Evolutionary conservation across 2,329 filamentous ascomycete species (phyloP).

Genomic region (Zasmidium angulare): DNA sequence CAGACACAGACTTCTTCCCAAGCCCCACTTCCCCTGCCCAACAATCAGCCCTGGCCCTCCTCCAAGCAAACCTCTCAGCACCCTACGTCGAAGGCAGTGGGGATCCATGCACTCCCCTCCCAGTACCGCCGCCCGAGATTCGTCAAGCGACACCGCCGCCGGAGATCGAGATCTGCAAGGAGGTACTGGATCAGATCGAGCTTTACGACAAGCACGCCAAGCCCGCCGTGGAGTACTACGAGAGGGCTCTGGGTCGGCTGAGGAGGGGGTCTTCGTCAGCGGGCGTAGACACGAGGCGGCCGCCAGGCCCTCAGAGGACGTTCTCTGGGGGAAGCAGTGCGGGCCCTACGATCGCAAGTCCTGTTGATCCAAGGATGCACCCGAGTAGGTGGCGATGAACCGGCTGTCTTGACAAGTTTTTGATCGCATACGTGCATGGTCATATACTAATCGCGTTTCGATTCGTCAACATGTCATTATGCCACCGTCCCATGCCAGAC

Average conservation of each 20-base stretch:
- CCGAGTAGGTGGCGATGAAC: background rate
- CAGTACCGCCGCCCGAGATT: constrained; percentile 4
- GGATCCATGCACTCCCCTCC: constrained; percentile 13
- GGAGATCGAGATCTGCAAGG: constrained; percentile 14
- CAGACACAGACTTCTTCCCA: background rate
- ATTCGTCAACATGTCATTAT: background rate
- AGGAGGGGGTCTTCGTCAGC: background rate
- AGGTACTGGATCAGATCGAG: constrained; percentile 16
- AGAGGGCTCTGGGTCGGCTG: constrained; percentile 16
- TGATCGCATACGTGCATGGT: too few relatives aligned
- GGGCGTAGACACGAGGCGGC: too few relatives aligned
- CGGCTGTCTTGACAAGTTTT: too few relatives aligned
- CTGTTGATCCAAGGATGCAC: background rate
- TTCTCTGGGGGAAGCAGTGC: background rate
- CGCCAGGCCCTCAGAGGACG: background rate
- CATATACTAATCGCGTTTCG: too few relatives aligned
- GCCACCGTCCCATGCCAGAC: too few relatives aligned
- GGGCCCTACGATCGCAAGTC: background rate
- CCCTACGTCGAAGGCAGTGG: constrained; percentile 18
- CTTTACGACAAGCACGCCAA: constrained; percentile 23
- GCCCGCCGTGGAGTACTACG: constrained; percentile 18
- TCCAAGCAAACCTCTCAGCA: constrained; percentile 18
- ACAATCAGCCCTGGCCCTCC: constrained; percentile 1
- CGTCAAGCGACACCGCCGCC: constrained; percentile 14
- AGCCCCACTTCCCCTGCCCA: background rate